These are phyloP conservation scores for Williopsis jadinii DNA, from an alignment of 1,139 yeast genomes.

Conservation along the genomic window DNA sequence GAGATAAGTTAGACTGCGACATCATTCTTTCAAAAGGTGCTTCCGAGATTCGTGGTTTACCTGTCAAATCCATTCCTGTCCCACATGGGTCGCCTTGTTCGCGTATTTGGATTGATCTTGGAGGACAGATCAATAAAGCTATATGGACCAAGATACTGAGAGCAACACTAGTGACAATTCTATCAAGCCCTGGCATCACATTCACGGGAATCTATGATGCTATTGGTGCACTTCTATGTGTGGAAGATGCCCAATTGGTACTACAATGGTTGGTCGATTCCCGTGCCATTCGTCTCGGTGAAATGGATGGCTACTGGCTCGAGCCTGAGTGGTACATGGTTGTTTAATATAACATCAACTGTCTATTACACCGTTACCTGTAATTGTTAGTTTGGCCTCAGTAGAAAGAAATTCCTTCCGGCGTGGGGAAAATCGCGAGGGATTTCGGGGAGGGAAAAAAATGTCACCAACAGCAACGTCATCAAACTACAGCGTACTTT, in stretches of 20 bases:
- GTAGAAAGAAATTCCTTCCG: neutral
- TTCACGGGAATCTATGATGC: conserved; percentile 27
- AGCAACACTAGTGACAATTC: conserved; percentile 42
- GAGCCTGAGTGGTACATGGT: conserved; percentile 44
- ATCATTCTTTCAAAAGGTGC: conserved; percentile 30
- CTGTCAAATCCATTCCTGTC: conserved; percentile 25
- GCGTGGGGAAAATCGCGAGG: too few relatives aligned
- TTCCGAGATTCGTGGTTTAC: conserved; percentile 6
- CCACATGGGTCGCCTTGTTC: conserved; percentile 60
- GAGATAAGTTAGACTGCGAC: conserved; percentile 57
- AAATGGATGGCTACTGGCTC: conserved; percentile 43
- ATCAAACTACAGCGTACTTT: too few relatives aligned
- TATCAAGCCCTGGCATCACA: conserved; percentile 63
- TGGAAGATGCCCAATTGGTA: conserved; percentile 29
- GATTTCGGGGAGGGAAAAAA: too few relatives aligned
- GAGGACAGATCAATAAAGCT: conserved; percentile 48
- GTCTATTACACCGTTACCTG: neutral
- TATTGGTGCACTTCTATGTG: conserved; percentile 38
- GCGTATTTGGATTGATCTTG: conserved; percentile 64
- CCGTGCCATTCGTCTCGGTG: conserved; percentile 33
- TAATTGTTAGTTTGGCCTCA: neutral
- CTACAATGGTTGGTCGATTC: conserved; percentile 52
- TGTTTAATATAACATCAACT: neutral
- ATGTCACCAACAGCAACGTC: too few relatives aligned
- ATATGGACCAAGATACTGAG: conserved; percentile 56